Evolutionary conservation across 495 filamentous ascomycete genomes (phyloP), one percentile per base, ranked within the genome.

Genomic region (Xylaria intraflava): DNA sequence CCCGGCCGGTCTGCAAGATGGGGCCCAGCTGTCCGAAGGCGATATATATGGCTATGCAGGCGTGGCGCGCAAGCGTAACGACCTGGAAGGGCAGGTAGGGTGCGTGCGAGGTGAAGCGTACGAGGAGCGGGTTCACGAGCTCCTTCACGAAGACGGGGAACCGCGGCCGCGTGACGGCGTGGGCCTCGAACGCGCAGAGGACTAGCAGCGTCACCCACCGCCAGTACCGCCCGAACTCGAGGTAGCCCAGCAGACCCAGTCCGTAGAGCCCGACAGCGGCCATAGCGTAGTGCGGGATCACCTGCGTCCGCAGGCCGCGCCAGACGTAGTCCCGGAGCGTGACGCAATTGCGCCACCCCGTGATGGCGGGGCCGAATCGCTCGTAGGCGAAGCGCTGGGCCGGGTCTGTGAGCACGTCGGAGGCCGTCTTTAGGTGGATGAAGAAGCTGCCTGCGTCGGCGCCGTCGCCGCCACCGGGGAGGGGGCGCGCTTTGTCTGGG

Each of bases 301-400:
- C 49, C 6, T 72, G 67, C 57, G 71, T 69, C 30, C 82, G 72
- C 22, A 85, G 60, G 41, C 90, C 91, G 29, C 74, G 70, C 38
- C 76, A 60, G n/a, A 94, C 65, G 61, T 79, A 95, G 53, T 95
- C 92, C 20, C 79, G 78, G 45, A 87, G 70, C 1, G 87, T 92
- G 48, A 76, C 74, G 70, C 83, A 84, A 40, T 85, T 74, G 46
- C 80, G 75, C 83, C 88, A 92, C 24, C 55, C 62, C 8, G 84
- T 59, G n/a, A 89, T 76, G 17, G 85, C 82, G 0, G 88, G 83
- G 0, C 93, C 93, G 69, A 95, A 95, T 11, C 91, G 82, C 59
- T 97, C 90, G 67, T 98, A 98, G 2, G 90, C 93, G 65, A 91
- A 95, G 41, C 91, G 82, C 69, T 82, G 85, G 6, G 82, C 83